These are phyloP conservation scores for Cystobasidiaceae sp. DNA, from an alignment of 1,284 basidiomycete genomes.

Conservation along the genomic window DNA sequence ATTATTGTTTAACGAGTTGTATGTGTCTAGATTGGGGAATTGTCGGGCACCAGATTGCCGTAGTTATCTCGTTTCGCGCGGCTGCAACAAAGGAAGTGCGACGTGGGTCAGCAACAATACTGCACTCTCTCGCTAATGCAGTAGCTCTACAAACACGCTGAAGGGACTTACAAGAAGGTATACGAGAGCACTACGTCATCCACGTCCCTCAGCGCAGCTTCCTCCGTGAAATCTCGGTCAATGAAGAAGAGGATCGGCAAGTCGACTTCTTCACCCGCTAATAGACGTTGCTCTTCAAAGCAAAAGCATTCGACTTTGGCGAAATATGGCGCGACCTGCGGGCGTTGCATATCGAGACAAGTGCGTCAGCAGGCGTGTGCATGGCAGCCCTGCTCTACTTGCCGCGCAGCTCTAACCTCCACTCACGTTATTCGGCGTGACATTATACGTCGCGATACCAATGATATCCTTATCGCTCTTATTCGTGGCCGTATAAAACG, in stretches of 20 bases:
- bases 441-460: conserved; percentile 98
- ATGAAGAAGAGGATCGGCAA: conserved; percentile 99
- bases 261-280: conserved; percentile 95
- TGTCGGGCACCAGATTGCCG: conserved; percentile 30
- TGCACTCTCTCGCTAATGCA: not conserved
- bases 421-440: conserved; percentile 80
- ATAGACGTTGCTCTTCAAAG: conserved; percentile 94
- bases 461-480: conserved; percentile 79
- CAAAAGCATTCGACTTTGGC: conserved; percentile 99
- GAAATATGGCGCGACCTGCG: conserved; percentile 92
- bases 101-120: not conserved
- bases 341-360: not conserved
- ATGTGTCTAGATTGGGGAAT: not conserved
- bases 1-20: not conserved
- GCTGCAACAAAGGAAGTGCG: not conserved
- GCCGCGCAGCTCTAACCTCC: not conserved
- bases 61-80: conserved; percentile 29
- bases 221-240: conserved; percentile 75
- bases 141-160: not conserved
- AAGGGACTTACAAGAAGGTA: conserved; percentile 73
- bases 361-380: not conserved
- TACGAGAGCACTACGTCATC: conserved; percentile 92
- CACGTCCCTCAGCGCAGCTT: conserved; percentile 75
- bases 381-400: not conserved
- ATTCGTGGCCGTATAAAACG: conserved; percentile 95